Evolutionary conservation across 768 basidiomycete genomes (phyloP).

Genomic region (Peribolospora baueri): DNA sequence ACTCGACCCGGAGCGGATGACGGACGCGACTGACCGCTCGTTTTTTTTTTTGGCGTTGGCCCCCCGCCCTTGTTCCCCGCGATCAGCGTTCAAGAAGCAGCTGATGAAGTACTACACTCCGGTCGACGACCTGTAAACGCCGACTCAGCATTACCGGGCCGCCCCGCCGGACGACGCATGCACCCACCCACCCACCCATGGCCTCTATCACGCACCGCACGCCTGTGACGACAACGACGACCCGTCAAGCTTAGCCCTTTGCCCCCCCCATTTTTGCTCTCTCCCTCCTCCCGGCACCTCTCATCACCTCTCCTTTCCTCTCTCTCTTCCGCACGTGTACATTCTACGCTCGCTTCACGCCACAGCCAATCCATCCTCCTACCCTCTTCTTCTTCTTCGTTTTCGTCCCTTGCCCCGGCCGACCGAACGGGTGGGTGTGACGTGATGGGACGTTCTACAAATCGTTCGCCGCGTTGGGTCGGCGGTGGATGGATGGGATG

Average conservation of each 20-base stretch:
- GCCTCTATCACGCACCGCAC: too few relatives aligned
- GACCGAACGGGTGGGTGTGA: too few relatives aligned
- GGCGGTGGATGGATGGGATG: too few relatives aligned
- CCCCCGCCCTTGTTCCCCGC: background rate
- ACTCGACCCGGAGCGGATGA: background rate
- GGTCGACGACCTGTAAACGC: slow-evolving; percentile 6
- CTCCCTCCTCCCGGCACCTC: background rate
- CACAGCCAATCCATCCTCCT: too few relatives aligned
- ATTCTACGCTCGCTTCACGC: too few relatives aligned
- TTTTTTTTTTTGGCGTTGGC: background rate
- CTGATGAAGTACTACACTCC: slow-evolving; percentile 11
- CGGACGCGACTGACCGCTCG: background rate
- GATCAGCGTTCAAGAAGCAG: slow-evolving; percentile 9
- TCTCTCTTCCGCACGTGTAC: too few relatives aligned
- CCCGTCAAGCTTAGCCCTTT: background rate
- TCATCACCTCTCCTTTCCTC: background rate
- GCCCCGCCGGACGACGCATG: background rate
- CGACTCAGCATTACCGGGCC: background rate
- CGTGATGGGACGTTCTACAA: too few relatives aligned
- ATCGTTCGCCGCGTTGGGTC: too few relatives aligned
- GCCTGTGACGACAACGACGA: background rate
- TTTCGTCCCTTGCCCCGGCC: too few relatives aligned
- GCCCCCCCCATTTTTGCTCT: background rate
- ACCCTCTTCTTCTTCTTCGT: too few relatives aligned
- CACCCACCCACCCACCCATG: background rate